Percentiles rank a stretch among this genome's conserved stretches.
These are phyloP conservation scores for Verticillium dahliae DNA, from an alignment of 2,329 filamentous ascomycete species.

Conservation along the genomic window DNA sequence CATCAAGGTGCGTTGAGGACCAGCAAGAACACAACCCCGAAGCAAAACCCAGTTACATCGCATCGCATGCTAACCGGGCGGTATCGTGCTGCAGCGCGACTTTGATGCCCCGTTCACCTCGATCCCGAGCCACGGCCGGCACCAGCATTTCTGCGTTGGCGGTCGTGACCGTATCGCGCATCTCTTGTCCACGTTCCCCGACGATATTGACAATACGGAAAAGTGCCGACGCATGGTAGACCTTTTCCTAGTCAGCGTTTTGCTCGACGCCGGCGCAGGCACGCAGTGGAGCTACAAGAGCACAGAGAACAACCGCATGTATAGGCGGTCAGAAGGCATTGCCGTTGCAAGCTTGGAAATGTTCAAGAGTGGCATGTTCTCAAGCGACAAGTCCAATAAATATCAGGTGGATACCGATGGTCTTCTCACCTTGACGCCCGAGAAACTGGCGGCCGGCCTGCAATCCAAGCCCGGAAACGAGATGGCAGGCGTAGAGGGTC, in stretches of 20 bases:
- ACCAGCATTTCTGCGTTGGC: slow-evolving; percentile 81
- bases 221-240: slow-evolving; percentile 70
- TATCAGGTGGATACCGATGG: slow-evolving; percentile 85
- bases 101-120: slow-evolving; percentile 46
- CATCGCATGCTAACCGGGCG: neutral
- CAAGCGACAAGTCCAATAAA: slow-evolving; percentile 71
- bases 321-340: slow-evolving; percentile 80
- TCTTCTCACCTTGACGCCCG: slow-evolving; percentile 65
- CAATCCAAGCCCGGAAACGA: slow-evolving; percentile 78
- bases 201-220: slow-evolving; percentile 63
- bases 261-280: slow-evolving; percentile 84
- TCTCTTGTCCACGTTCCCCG: slow-evolving; percentile 63
- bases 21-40: neutral
- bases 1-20: slow-evolving; percentile 65
- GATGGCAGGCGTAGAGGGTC: slow-evolving; percentile 78
- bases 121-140: slow-evolving; percentile 82
- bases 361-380: slow-evolving; percentile 92
- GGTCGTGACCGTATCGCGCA: slow-evolving; percentile 67
- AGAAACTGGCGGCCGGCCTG: slow-evolving; percentile 71
- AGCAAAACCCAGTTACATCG: neutral
- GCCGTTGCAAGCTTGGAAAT: slow-evolving; percentile 75
- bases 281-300: slow-evolving; percentile 91
- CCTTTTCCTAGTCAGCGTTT: slow-evolving; percentile 71
- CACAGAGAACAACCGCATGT: slow-evolving; percentile 76
- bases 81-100: slow-evolving; percentile 35